Evolutionary conservation across 108 stramenopile species (phyloP), one percentile per base, ranked within the genome.

Genomic region (Epithemia pelagica): DNA sequence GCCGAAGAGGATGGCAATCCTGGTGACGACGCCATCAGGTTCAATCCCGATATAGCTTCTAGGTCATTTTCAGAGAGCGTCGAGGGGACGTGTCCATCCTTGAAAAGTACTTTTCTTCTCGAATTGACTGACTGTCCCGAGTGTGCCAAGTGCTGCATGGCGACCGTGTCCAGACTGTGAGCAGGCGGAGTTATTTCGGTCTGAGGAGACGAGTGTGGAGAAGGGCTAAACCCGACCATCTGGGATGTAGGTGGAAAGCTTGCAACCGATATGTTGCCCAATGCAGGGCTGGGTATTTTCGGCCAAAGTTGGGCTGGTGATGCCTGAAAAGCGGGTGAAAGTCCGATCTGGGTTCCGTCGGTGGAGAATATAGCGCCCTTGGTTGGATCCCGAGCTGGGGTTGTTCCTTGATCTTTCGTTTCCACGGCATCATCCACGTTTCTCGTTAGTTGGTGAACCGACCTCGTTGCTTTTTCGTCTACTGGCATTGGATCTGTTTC

Each of bases 31-130:
- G 75, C 76, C 63, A 83, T 33, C 10, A 74, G 54, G 29, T 76
- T 78, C 67, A 83, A 55, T 1, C 75, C 82, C 33, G 77, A 75
- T 23, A 83, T 71, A 20, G 75, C 82, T 37, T 78, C 82, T 21
- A 78, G 28, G 52, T 79, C 76, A 32, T 77, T 51, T 21, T 54
- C 68, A 46, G 32, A 56, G 20, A 75, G 37, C 5, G 37, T 5
- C n/a, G 28, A n/a, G n/a, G n/a, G n/a, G n/a, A n/a, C n/a, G n/a
- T n/a, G n/a, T n/a, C 32, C 54, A 30, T 32, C 67, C 7, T 23
- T n/a, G 8, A 26, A 23, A 19, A 58, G 22, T 5, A 27, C 56
- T 21, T 58, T 58, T 27, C 22, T 58, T n/a, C 21, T 27, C 18
- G 56, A 58, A 23, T 8, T 26, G 26, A 26, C 26, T n/a, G 56